phyloP scores from a whole-genome alignment of 2,329 filamentous ascomycete genomes.

The Trichoderma pleuroti region DNA sequence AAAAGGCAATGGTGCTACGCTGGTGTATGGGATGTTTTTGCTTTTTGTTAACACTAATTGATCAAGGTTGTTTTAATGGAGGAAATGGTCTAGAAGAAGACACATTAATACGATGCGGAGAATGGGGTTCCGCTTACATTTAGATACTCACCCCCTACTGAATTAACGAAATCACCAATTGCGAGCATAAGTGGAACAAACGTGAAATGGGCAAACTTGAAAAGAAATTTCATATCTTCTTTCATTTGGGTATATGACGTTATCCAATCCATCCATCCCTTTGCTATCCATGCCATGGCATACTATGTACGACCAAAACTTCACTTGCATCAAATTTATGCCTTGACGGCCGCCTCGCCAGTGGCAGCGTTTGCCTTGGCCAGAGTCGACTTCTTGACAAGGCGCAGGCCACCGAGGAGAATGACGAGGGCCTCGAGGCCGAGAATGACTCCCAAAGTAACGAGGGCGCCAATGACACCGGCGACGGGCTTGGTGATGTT shows the following conservation, averaged over 20 bases:
- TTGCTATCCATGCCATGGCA: neutral
- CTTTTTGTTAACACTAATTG: neutral
- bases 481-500: conserved; percentile 68
- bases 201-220: neutral
- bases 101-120: neutral
- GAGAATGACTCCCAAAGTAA: conserved; percentile 52
- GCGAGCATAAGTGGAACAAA: too few relatives aligned
- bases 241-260: conserved; percentile 3
- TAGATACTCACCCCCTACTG: neutral
- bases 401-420: conserved; percentile 41
- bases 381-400: conserved; percentile 47
- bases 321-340: neutral
- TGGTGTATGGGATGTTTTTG: neutral
- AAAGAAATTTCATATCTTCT: neutral
- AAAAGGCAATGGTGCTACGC: neutral
- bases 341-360: conserved; percentile 24
- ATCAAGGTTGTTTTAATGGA: neutral
- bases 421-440: conserved; percentile 43
- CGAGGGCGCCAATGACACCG: conserved; percentile 74
- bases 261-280: neutral
- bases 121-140: neutral
- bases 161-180: neutral
- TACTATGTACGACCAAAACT: neutral
- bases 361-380: neutral
- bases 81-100: neutral